Conservation (phyloP, 1,284 basidiomycete genomes). For the Leccinum griseonigrum region DNA sequence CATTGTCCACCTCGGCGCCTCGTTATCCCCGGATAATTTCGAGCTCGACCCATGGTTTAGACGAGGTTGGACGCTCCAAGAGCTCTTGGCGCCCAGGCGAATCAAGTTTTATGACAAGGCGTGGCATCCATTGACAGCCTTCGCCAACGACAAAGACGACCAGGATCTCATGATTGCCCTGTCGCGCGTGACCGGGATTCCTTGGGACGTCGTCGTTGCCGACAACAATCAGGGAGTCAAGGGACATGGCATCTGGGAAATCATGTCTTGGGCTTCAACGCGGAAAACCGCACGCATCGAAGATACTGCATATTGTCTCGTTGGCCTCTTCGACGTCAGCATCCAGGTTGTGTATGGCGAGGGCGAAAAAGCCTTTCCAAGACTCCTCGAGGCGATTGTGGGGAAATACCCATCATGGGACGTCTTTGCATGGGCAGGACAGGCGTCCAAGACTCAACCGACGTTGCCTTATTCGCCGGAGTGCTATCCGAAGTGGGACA, state of each 20-base stretch:
- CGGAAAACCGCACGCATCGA: conserved; percentile 24
- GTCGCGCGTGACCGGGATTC: conserved; percentile 22
- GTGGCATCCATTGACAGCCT: conserved; percentile 21
- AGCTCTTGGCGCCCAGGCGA: conserved; percentile 23
- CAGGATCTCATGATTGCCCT: conserved; percentile 10
- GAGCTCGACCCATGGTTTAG: conserved; percentile 25
- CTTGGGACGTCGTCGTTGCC: conserved; percentile 11
- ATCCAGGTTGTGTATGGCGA: conserved; percentile 22
- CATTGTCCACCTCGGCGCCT: conserved; percentile 25
- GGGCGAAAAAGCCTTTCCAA: conserved; percentile 23
- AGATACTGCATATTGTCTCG: conserved; percentile 23
- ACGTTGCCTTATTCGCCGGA: conserved; percentile 5
- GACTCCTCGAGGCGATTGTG: conserved; percentile 18
- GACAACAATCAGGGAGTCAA: conserved; percentile 24
- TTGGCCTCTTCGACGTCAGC: conserved; percentile 20
- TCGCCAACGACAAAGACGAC: conserved; percentile 22
- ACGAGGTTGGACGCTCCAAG: conserved; percentile 30
- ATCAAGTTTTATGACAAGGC: conserved; percentile 27
- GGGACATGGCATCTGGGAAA: conserved; percentile 17
- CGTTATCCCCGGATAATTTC: conserved; percentile 15
- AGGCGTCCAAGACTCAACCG: not conserved
- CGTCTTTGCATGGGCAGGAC: not conserved
- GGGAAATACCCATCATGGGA: conserved; percentile 6
- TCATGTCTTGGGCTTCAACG: conserved; percentile 28
- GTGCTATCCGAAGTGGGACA: conserved; percentile 21